phyloP scores from a whole-genome alignment of 805 yeast genomes.

The Zygosaccharomyces lentus region DNA sequence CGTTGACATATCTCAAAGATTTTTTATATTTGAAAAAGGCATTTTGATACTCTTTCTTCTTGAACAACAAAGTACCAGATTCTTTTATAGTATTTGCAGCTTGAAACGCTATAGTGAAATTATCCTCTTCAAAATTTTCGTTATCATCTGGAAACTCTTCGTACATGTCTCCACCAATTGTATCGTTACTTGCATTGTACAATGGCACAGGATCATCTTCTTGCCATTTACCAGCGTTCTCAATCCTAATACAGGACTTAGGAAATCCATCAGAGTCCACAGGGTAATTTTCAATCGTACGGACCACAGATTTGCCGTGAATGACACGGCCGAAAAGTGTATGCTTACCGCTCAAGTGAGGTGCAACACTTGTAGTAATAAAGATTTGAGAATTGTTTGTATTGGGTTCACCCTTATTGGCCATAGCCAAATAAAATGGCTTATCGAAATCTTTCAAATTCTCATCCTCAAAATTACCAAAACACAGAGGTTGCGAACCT shows the following conservation, averaged over 20 bases:
- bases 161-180: constrained; percentile 62
- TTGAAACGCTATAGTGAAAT: constrained; percentile 46
- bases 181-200: constrained; percentile 56
- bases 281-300: constrained; percentile 55
- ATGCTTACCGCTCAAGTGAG: constrained; percentile 73
- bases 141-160: constrained; percentile 82
- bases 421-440: constrained; percentile 57
- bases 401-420: constrained; percentile 47
- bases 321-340: constrained; percentile 70
- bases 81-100: constrained; percentile 58
- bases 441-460: constrained; percentile 43
- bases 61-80: constrained; percentile 60
- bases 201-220: constrained; percentile 52
- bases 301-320: constrained; percentile 63
- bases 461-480: constrained; percentile 52
- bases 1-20: constrained; percentile 65
- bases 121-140: constrained; percentile 51
- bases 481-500: constrained; percentile 24
- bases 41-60: constrained; percentile 45
- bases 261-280: constrained; percentile 45
- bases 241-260: constrained; percentile 43
- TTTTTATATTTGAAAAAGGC: constrained; percentile 63
- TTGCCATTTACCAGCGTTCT: constrained; percentile 61
- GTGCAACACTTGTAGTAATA: constrained; percentile 61
- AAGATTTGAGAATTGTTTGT: constrained; percentile 67